Base-by-base conservation (phyloP, 2,329 filamentous ascomycete genomes). In the Beauveria varroae region DNA sequence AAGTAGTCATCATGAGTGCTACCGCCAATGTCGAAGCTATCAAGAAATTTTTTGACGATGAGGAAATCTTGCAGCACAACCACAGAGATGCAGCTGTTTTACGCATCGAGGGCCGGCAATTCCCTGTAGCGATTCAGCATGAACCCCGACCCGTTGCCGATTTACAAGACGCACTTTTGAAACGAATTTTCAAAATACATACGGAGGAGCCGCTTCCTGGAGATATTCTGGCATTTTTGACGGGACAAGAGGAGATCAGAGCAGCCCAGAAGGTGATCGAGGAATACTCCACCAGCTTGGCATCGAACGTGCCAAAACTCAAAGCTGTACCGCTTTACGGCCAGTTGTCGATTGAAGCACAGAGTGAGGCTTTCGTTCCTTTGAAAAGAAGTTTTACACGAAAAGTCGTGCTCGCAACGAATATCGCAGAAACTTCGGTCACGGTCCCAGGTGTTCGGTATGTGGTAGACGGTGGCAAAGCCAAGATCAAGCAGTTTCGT, bases 391-490 rank as follows among this genome's bases (percentile, higher is more conserved):
- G 81, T n/a, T 83, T 81, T 61, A 96, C 91, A 0, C 84, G 95
- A 49, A 98, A 98, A 70, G 82, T 98, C 14, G 92, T 99, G 0
- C 78, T 99, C 0, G 88, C 93, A 0, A 99, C 95, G 16, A 99
- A 99, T 69, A 98, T 99, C 68, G 95, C 95, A n/a, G 95, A 99
- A 73, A 98, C 95, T 0, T 98, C 95, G 1, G 90, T 99, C 63
- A 99, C 95, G 0, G 93, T 99, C 0, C 89, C 93, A 0, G 95
- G 95, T 2, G 92, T 99, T 7, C 86, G 91, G 5, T 95, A 89
- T 67, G 93, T 99, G 10, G 83, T 99, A 22, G 95, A 99, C 70
- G 90, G 90, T 60, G 95, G 95, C 51, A 97, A 97, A 69, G 90
- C 90, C 9, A 99, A 99, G 72, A 84, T 96, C 65, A 97, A 97